These are phyloP conservation scores for Leonotis leonurus DNA, from an alignment of 257 asterid genomes.

Conservation along the genomic window DNA sequence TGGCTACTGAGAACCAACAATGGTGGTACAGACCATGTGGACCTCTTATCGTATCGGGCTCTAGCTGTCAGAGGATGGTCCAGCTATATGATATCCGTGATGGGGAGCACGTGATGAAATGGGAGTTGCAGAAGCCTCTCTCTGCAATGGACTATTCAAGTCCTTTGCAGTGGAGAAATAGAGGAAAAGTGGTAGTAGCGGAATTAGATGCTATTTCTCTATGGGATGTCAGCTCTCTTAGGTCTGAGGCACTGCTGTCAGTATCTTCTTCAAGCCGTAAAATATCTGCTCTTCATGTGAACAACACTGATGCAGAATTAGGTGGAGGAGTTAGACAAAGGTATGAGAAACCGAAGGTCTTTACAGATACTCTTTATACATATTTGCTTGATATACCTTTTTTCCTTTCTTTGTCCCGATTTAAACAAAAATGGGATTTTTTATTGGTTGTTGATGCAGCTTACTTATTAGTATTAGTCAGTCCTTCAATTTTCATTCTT, in stretches of 20 bases:
- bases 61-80: conserved; percentile 54
- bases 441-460: neutral
- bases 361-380: neutral
- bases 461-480: neutral
- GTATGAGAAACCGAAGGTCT: conserved; percentile 24
- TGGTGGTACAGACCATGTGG: conserved; percentile 94
- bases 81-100: conserved; percentile 71
- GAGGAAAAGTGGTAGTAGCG: conserved; percentile 68
- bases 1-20: conserved; percentile 50
- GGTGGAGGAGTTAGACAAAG: conserved; percentile 94
- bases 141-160: conserved; percentile 66
- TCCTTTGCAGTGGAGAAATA: conserved; percentile 86
- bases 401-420: neutral
- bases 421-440: neutral
- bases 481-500: neutral
- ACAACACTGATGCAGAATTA: conserved; percentile 75
- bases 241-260: conserved; percentile 48
- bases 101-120: conserved; percentile 67
- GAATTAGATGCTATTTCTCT: conserved; percentile 57
- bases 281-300: conserved; percentile 75
- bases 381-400: too few relatives aligned
- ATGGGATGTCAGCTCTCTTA: conserved; percentile 72
- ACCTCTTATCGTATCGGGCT: conserved; percentile 64
- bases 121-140: conserved; percentile 72
- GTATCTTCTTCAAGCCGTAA: conserved; percentile 52